Percentiles rank a stretch among this genome's conserved stretches.
Evolutionary conservation across 2,329 filamentous ascomycete species (phyloP).

Genomic region (Zopfia rhizophila): DNA sequence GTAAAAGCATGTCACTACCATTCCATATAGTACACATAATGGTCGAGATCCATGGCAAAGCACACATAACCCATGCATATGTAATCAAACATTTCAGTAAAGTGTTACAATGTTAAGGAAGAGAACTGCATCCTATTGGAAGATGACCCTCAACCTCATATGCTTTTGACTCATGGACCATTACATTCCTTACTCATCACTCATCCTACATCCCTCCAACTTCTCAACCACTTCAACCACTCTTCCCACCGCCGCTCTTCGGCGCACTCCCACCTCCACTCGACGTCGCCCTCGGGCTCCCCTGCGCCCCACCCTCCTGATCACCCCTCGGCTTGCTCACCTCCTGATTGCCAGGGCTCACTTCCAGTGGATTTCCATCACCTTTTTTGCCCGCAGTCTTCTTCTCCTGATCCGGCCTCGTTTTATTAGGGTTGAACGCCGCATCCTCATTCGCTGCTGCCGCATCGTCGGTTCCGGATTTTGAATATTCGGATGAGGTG

Average conservation of each 20-base stretch:
- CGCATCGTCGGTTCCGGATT: slow-evolving; percentile 71
- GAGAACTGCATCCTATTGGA: too few relatives aligned
- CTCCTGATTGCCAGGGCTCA: slow-evolving; percentile 69
- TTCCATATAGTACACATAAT: too few relatives aligned
- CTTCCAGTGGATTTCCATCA: slow-evolving; percentile 59
- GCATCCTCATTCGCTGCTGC: slow-evolving; percentile 66
- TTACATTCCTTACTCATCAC: not conserved
- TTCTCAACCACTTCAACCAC: slow-evolving; percentile 20
- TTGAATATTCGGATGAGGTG: slow-evolving; percentile 72
- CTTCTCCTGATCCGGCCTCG: slow-evolving; percentile 71
- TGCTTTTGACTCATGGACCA: too few relatives aligned
- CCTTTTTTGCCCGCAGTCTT: slow-evolving; percentile 48
- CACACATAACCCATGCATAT: too few relatives aligned
- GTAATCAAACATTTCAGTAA: too few relatives aligned
- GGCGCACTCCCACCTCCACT: slow-evolving; percentile 48
- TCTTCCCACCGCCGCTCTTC: slow-evolving; percentile 49
- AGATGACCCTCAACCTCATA: too few relatives aligned
- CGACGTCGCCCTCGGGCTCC: slow-evolving; percentile 43
- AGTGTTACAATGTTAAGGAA: too few relatives aligned
- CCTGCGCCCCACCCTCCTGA: slow-evolving; percentile 51
- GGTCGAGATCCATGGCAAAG: too few relatives aligned
- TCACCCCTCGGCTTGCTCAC: slow-evolving; percentile 62
- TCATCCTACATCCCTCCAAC: not conserved
- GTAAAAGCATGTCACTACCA: too few relatives aligned
- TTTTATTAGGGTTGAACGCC: slow-evolving; percentile 76